Evolutionary conservation across 345 rosid species (phyloP).

Genomic region (Balakata baccata): DNA sequence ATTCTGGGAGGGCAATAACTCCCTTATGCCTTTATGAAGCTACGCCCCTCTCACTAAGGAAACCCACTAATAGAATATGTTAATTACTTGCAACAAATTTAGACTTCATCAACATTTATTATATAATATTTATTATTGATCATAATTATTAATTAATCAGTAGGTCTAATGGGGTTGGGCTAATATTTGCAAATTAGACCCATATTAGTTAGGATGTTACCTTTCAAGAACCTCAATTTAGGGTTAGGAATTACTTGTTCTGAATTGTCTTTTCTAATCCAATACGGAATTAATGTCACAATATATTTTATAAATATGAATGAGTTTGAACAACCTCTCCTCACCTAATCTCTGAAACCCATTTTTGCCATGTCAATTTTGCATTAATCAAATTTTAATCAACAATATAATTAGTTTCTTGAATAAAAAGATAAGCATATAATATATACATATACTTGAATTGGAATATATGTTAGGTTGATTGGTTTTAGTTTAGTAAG

Average conservation of each 20-base stretch:
- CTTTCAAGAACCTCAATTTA: not conserved
- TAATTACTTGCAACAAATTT: not conserved
- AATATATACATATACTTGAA: not conserved
- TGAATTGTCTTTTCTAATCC: not conserved
- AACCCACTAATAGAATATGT: not conserved
- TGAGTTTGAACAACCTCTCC: conserved; percentile 23
- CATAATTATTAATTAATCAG: not conserved
- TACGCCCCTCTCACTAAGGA: not conserved
- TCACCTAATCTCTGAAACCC: too few relatives aligned
- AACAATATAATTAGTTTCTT: not conserved
- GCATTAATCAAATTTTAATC: conserved; percentile 10
- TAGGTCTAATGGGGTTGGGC: not conserved
- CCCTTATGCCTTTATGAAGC: too few relatives aligned
- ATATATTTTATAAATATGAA: not conserved
- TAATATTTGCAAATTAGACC: not conserved
- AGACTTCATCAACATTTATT: not conserved
- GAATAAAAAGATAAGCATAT: not conserved
- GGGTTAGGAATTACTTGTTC: conserved; percentile 25
- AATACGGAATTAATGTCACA: not conserved
- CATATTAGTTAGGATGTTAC: not conserved
- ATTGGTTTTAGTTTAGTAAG: not conserved
- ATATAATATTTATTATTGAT: not conserved
- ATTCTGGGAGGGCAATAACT: too few relatives aligned
- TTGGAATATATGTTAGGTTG: conserved; percentile 10
- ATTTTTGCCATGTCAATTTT: conserved; percentile 6